Base-by-base conservation (phyloP, 2,329 filamentous ascomycete species). In the Samsoniella hepiali region DNA sequence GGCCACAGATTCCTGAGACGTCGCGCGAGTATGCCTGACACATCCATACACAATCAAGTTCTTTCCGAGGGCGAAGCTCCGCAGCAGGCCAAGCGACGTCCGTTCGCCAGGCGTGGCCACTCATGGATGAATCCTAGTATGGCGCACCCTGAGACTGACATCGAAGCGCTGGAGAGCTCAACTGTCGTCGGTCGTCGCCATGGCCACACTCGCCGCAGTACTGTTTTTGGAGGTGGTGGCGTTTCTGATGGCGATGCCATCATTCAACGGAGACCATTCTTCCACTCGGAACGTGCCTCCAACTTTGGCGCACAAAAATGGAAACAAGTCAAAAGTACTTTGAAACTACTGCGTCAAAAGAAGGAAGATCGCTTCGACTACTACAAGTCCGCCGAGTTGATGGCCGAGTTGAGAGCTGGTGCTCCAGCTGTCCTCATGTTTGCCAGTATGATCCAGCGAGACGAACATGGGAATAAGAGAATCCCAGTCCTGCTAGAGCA, bases 401-500 rank as follows among this genome's bases (percentile, higher is more conserved):
- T 99, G 85, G 95, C 95, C 1, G 95, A 99, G 76, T 81, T 99
- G 44, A 86, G 95, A 56, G 96, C 95, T 50, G 95, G 93, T 61
- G 92, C 93, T 1, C 95, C 95, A 3, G 95, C 95, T 31, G 95
- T 94, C 27, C 81, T 99, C 64, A 96, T 99, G 76, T 80, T 99
- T 59, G 95, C 95, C 8, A 97, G 93, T 72, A 97, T 98, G 91
- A 95, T 98, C 70, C 95, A 98, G 77, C 86, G 95, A 63, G 95
- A 99, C 70, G 95, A 99, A 76, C 91, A 97, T 70, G 93, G 94
- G 56, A 95, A 96, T 76, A 95, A 91, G 77, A 88, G 93, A 64
- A 97, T 99, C 63, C 95, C 95, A 0, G 93, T 99, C 60, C 84
- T 99, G 3, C 83, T 99, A 7, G 95, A 99, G 75, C 95, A 99